phyloP scores from a whole-genome alignment of 2,329 filamentous ascomycete genomes.

The Byssochlamys sp. region DNA sequence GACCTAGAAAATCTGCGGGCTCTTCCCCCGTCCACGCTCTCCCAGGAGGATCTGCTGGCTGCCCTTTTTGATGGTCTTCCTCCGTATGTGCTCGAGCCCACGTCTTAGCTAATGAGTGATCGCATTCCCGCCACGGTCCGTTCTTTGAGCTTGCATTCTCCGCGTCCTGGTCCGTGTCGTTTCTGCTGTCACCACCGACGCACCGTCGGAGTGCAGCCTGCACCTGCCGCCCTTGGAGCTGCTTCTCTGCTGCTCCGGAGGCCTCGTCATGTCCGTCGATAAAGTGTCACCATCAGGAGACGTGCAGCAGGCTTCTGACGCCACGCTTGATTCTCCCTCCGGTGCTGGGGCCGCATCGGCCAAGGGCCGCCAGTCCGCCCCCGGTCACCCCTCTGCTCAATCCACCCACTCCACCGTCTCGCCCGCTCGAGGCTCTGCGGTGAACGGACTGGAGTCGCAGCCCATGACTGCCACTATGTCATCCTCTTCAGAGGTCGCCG shows the following conservation, averaged over 20 bases:
- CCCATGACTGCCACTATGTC: constrained; percentile 38
- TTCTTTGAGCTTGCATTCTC: constrained; percentile 16
- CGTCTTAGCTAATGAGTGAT: constrained; percentile 10
- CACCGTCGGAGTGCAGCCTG: constrained; percentile 12
- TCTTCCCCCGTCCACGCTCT: neutral
- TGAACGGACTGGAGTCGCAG: constrained; percentile 30
- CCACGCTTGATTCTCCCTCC: constrained; percentile 17
- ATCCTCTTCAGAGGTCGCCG: constrained; percentile 28
- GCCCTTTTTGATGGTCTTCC: neutral
- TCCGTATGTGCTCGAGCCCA: neutral
- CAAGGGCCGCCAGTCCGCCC: constrained; percentile 11
- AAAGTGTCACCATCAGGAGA: constrained; percentile 17
- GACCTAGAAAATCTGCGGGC: neutral
- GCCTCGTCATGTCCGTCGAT: constrained; percentile 23
- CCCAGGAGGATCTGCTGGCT: neutral
- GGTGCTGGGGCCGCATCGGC: constrained; percentile 9
- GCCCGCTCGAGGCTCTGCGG: constrained; percentile 11
- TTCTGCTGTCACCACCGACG: constrained; percentile 8
- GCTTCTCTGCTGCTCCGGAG: constrained; percentile 7
- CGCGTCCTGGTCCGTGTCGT: constrained; percentile 14
- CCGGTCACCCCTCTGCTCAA: constrained; percentile 3
- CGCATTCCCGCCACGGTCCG: constrained; percentile 16
- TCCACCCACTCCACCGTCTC: constrained; percentile 3
- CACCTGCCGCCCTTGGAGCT: constrained; percentile 1
- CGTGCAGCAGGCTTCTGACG: constrained; percentile 18